Percentiles rank a stretch among this genome's conserved stretches.
These are phyloP conservation scores for Dendrostoma leiphaemia DNA, from an alignment of 2,329 filamentous ascomycete genomes.

Conservation along the genomic window DNA sequence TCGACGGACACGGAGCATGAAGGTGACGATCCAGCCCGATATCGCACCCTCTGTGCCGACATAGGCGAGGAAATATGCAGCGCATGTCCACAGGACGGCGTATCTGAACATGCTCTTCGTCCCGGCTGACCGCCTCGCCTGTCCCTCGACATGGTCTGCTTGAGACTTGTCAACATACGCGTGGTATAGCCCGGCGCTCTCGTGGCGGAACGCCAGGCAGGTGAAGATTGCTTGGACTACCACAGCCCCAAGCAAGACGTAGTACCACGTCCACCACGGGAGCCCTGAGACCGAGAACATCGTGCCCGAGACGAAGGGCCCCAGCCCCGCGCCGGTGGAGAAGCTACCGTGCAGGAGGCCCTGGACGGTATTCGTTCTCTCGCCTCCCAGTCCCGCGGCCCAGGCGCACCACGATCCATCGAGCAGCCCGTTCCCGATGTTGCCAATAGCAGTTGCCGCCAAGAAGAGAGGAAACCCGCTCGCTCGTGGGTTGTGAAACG, in stretches of 20 bases:
- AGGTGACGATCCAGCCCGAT: constrained; percentile 44
- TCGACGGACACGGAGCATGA: constrained; percentile 39
- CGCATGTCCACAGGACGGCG: constrained; percentile 38
- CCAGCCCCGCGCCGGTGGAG: constrained; percentile 35
- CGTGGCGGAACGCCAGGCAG: constrained; percentile 34
- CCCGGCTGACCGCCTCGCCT: background rate
- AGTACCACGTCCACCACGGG: constrained; percentile 39
- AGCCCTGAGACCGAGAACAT: constrained; percentile 26
- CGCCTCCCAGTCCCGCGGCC: constrained; percentile 37
- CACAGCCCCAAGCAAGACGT: constrained; percentile 30
- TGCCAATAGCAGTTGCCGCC: constrained; percentile 29
- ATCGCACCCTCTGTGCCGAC: constrained; percentile 43
- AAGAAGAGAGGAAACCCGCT: constrained; percentile 30
- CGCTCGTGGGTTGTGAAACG: constrained; percentile 21
- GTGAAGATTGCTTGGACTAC: constrained; percentile 22
- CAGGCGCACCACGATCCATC: constrained; percentile 45
- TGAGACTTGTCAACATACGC: constrained; percentile 5
- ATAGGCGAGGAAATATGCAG: constrained; percentile 41
- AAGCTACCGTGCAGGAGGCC: constrained; percentile 40
- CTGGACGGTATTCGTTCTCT: constrained; percentile 33
- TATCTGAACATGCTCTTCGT: constrained; percentile 29
- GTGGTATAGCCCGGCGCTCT: constrained; percentile 31
- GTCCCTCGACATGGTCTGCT: background rate
- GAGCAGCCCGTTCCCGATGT: constrained; percentile 37
- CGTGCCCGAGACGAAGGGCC: constrained; percentile 33